A percentile compares a stretch with the other conserved stretches of the same genome.
phyloP scores from a whole-genome alignment of 2,329 filamentous ascomycete genomes.

The Colletotrichum australisinense region DNA sequence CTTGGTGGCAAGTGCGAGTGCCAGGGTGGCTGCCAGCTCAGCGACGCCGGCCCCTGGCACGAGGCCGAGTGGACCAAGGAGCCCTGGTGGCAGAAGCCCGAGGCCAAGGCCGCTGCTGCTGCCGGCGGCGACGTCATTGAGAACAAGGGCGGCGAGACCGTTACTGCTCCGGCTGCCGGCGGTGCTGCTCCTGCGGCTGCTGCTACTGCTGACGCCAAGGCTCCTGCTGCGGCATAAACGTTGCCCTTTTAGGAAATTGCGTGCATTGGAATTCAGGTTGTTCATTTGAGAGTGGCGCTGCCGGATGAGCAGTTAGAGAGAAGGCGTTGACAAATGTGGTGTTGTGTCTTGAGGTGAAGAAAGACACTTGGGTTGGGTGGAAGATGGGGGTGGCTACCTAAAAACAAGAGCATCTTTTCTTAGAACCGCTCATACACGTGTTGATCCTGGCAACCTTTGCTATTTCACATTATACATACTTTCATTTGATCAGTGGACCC shows the following conservation, averaged over 20 bases:
- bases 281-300: conserved; percentile 32
- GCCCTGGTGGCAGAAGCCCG: conserved; percentile 71
- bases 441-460: conserved; percentile 1
- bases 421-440: conserved; percentile 26
- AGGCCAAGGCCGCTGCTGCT: conserved; percentile 47
- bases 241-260: background rate
- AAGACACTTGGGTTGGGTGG: conserved; percentile 1
- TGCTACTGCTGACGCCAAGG: conserved; percentile 47
- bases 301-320: conserved; percentile 29
- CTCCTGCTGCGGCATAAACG: conserved; percentile 47
- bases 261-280: background rate
- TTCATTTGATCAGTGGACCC: background rate
- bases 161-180: conserved; percentile 44
- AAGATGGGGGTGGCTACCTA: conserved; percentile 5
- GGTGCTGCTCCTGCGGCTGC: conserved; percentile 45
- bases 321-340: conserved; percentile 28
- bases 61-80: conserved; percentile 75
- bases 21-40: conserved; percentile 83
- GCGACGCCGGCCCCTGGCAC: conserved; percentile 91
- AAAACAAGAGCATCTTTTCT: conserved; percentile 33
- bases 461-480: conserved; percentile 30
- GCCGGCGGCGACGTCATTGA: conserved; percentile 48
- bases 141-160: conserved; percentile 53
- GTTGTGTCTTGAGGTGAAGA: conserved; percentile 20
- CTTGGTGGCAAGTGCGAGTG: conserved; percentile 91